Evolutionary conservation across 148 eudicot species (phyloP).

Genomic region (Camellia lanceoleosa): DNA sequence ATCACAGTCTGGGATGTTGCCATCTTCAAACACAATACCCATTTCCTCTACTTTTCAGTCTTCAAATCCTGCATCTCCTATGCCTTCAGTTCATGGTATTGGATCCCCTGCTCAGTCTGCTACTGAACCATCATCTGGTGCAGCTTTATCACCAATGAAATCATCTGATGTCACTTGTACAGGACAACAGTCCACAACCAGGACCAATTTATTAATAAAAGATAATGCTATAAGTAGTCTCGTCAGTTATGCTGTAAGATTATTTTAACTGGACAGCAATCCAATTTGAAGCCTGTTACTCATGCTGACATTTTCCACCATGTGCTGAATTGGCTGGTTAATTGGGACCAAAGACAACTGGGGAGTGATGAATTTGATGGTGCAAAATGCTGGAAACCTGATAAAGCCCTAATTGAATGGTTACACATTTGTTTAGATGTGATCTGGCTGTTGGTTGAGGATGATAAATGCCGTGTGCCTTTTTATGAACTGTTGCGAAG

Average conservation of each 20-base stretch:
- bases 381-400: slow-evolving; percentile 63
- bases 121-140: slow-evolving; percentile 56
- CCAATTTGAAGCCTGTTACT: slow-evolving; percentile 76
- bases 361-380: slow-evolving; percentile 53
- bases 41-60: slow-evolving; percentile 69
- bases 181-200: slow-evolving; percentile 44
- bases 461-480: slow-evolving; percentile 88
- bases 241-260: slow-evolving; percentile 91
- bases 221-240: slow-evolving; percentile 79
- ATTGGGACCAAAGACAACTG: slow-evolving; percentile 81
- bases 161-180: slow-evolving; percentile 45
- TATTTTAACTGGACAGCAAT: slow-evolving; percentile 59
- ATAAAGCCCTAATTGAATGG: slow-evolving; percentile 75
- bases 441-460: slow-evolving; percentile 85
- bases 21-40: slow-evolving; percentile 45
- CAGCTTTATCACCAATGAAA: slow-evolving; percentile 59
- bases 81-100: slow-evolving; percentile 66
- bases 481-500: slow-evolving; percentile 90
- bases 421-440: slow-evolving; percentile 89
- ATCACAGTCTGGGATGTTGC: slow-evolving; percentile 60
- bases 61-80: slow-evolving; percentile 78
- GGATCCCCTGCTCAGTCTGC: slow-evolving; percentile 92
- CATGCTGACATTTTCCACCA: slow-evolving; percentile 74
- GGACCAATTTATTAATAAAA: slow-evolving; percentile 36
- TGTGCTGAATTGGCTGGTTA: slow-evolving; percentile 85